Evolutionary conservation across 1,284 basidiomycete genomes (phyloP).

Genomic region (Ganoderma lingzhi): DNA sequence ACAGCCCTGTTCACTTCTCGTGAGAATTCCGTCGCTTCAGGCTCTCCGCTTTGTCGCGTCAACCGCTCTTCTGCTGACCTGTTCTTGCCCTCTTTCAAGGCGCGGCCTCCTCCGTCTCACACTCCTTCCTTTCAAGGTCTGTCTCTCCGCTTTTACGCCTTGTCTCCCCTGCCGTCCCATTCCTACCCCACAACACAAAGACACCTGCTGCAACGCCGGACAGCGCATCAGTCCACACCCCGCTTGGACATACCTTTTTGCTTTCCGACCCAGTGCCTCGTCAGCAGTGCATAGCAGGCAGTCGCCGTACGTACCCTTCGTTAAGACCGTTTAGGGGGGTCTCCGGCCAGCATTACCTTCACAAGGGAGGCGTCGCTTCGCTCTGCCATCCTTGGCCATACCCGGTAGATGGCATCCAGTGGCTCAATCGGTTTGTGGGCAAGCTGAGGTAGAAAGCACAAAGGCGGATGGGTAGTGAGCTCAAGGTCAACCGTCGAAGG

Average conservation of each 20-base stretch:
- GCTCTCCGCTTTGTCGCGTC: slow-evolving; percentile 29
- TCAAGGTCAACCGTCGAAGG: too few relatives aligned
- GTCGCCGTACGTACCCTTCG: slow-evolving; percentile 10
- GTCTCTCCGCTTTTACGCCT: slow-evolving; percentile 24
- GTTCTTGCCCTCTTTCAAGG: slow-evolving; percentile 49
- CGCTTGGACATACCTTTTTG: background rate
- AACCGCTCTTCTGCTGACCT: slow-evolving; percentile 34
- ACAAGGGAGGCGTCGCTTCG: too few relatives aligned
- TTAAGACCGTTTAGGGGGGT: background rate
- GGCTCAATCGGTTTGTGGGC: too few relatives aligned
- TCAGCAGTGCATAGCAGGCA: background rate
- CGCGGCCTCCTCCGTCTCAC: slow-evolving; percentile 76
- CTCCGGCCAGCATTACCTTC: slow-evolving; percentile 5
- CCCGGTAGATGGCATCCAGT: too few relatives aligned
- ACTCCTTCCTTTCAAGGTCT: slow-evolving; percentile 64
- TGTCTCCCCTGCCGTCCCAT: background rate
- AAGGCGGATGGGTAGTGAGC: too few relatives aligned
- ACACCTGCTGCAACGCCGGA: background rate
- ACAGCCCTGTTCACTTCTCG: slow-evolving; percentile 35
- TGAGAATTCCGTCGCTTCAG: slow-evolving; percentile 38
- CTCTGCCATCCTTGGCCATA: too few relatives aligned
- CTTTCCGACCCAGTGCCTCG: background rate
- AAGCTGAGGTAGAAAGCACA: too few relatives aligned
- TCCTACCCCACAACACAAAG: background rate
- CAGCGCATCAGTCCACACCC: slow-evolving; percentile 8